Conservation (phyloP, 2,329 filamentous ascomycete species). For the Achaetomium macrosporum region DNA sequence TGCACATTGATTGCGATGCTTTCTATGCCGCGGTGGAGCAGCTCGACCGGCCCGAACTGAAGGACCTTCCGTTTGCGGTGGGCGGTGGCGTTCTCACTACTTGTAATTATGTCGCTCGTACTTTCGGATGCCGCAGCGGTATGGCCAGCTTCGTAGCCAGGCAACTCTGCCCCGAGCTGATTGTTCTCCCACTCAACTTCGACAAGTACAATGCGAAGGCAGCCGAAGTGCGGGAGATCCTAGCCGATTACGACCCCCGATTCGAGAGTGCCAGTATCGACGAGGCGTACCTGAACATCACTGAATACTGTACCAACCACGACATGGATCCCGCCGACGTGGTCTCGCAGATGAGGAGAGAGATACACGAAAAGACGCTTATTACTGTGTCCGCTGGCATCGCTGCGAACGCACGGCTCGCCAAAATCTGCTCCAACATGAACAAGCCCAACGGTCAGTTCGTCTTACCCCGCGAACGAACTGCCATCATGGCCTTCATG, state of each 20-base stretch:
- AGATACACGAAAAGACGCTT: slow-evolving; percentile 68
- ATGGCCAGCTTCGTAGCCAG: slow-evolving; percentile 96
- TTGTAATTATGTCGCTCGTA: slow-evolving; percentile 82
- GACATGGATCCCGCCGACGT: slow-evolving; percentile 63
- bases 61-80: slow-evolving; percentile 83
- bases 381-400: slow-evolving; percentile 94
- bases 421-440: slow-evolving; percentile 91
- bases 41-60: slow-evolving; percentile 75
- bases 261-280: slow-evolving; percentile 95
- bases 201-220: slow-evolving; percentile 89
- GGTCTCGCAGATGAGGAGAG: slow-evolving; percentile 68
- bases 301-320: slow-evolving; percentile 70
- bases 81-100: slow-evolving; percentile 62
- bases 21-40: slow-evolving; percentile 92
- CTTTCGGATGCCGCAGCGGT: slow-evolving; percentile 84
- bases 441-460: slow-evolving; percentile 98
- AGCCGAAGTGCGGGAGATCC: slow-evolving; percentile 72
- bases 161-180: slow-evolving; percentile 82
- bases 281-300: slow-evolving; percentile 94
- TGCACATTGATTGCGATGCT: slow-evolving; percentile 95
- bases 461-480: slow-evolving; percentile 63
- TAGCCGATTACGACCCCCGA: slow-evolving; percentile 80
- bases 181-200: slow-evolving; percentile 79
- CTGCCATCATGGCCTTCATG: slow-evolving; percentile 81
- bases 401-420: slow-evolving; percentile 84